Evolutionary conservation across 1,139 yeast species (phyloP), one percentile per base, ranked within the genome.

Genomic region (Hanseniaspora gamundiae): DNA sequence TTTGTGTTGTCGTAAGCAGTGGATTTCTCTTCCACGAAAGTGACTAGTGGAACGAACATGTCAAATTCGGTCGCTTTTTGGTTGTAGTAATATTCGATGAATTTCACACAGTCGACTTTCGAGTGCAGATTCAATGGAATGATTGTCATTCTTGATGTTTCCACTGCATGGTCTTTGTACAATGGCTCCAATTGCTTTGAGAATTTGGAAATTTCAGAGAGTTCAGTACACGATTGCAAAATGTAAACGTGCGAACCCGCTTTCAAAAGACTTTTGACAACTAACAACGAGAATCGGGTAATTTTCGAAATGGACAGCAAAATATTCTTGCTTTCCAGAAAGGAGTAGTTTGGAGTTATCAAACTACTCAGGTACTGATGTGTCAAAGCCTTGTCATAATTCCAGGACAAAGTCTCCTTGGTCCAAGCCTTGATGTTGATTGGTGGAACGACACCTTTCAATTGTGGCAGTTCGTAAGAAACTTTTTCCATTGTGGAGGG

Each of bases 91-190:
- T 75, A 86, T 49, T 78, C 73, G 47, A 85, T 73, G 52, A 87
- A 76, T 40, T 85, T 78, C 52, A 80, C 78, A 49, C 85, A 91
- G 65, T 87, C 96, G 61, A 80, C 83, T 60, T 80, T 80, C 35
- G 95, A 84, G 59, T 91, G 95, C 68, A 85, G 94, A 70, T 87
- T 87, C 73, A 87, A 85, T 48, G 96, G 96, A 55, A 87, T 95
- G 53, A 87, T 94, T 54, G 82, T 80, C 60, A 87, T 73, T 49
- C 84, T 75, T 46, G 94, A 80, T 33, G 94, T 95, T 45, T 81
- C 64, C 48, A 94, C 82, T 65, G 96, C 95, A 55, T 70, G 78
- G 60, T 87, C 76, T 43, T 94, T 77, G 66, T 86, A 87, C 71
- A 86, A 74, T 54, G 80, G 73, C 69, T 87, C 95, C 67, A 86